Evolutionary conservation across 257 asterid species (phyloP), one percentile per base, ranked within the genome.

Genomic region (Petunia axillaris): DNA sequence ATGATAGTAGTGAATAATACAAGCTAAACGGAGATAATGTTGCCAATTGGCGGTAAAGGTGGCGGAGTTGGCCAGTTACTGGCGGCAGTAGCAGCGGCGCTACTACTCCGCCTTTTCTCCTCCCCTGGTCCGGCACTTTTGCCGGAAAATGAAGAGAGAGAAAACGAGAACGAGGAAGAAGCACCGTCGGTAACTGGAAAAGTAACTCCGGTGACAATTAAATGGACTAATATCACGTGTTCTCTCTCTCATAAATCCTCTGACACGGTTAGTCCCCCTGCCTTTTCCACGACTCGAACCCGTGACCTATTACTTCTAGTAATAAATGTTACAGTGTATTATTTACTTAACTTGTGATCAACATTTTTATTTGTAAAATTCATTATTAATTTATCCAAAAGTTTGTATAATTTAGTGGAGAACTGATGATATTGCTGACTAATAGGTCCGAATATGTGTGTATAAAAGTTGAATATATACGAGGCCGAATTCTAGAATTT

Each of bases 51-150:
- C 89, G 94, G 91, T 83, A 90, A 90, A 86, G 89, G 90, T 25
- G 91, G 93, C 7, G 98, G 98, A 81, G 77, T 91, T 2, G 99
- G 95, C 76, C 96, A 93, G 87, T 83, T 95, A 38, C 86, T 95
- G 84, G 95, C 87, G 64, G 99, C 98, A 16, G 97, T 85, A 0
- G 97, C 95, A 85, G 99, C 95, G 67, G 94, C 97, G 25, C 85
- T 93, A 74, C 87, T 95, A 74, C 90, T 95, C 85, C 97, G 99
- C 76, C 81, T 93, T 53, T 84, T 95, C 86, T 88, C 97, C 44
- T 84, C 83, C 9, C 94, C 97, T 2, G 96, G 95, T 5, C 95
- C 91, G 59, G 93, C 80, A 81, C 64, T 88, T 39, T 81, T 89
- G 35, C 86, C 91, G 66, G 93, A 90, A 52, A 66, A 80, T 25